Evolutionary conservation across 2,329 filamentous ascomycete genomes (phyloP).

Genomic region (Moelleriella libera): DNA sequence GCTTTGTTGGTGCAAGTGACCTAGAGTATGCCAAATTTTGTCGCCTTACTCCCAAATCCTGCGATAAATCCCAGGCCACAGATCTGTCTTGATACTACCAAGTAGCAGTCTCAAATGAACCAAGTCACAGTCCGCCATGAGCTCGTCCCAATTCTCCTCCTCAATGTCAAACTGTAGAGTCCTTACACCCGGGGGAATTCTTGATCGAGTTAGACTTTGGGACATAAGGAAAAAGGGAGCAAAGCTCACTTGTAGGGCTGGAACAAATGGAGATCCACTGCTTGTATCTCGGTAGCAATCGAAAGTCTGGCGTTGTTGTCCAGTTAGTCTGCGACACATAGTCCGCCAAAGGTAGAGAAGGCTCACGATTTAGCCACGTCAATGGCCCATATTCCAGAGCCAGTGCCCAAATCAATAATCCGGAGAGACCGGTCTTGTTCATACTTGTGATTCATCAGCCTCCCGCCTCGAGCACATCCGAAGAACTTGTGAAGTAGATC

Average conservation of each 20-base stretch:
- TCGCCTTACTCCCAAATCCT: slow-evolving; percentile 48
- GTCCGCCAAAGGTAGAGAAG: neutral
- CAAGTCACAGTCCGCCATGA: slow-evolving; percentile 52
- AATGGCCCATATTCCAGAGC: slow-evolving; percentile 84
- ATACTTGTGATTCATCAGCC: neutral
- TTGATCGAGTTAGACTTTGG: slow-evolving; percentile 19
- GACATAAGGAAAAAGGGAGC: too few species aligned
- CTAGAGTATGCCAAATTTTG: neutral
- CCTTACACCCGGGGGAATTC: slow-evolving; percentile 49
- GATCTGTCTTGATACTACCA: slow-evolving; percentile 55
- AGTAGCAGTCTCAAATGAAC: slow-evolving; percentile 70
- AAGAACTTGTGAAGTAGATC: slow-evolving; percentile 76
- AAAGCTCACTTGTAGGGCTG: slow-evolving; percentile 22
- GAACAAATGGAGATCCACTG: slow-evolving; percentile 24
- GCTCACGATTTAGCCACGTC: slow-evolving; percentile 59
- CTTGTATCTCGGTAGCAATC: slow-evolving; percentile 1
- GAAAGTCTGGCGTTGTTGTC: too few species aligned
- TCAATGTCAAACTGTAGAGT: slow-evolving; percentile 61
- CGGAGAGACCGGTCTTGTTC: slow-evolving; percentile 10
- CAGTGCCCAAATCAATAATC: slow-evolving; percentile 61
- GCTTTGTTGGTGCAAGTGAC: neutral
- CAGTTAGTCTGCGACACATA: neutral
- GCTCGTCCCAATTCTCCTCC: slow-evolving; percentile 43
- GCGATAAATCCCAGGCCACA: slow-evolving; percentile 60
- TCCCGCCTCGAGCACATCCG: slow-evolving; percentile 42